Percentiles rank a stretch among this genome's conserved stretches.
Conservation (phyloP, 169 alveolate species). For the Amoebophrya sp. region DNA sequence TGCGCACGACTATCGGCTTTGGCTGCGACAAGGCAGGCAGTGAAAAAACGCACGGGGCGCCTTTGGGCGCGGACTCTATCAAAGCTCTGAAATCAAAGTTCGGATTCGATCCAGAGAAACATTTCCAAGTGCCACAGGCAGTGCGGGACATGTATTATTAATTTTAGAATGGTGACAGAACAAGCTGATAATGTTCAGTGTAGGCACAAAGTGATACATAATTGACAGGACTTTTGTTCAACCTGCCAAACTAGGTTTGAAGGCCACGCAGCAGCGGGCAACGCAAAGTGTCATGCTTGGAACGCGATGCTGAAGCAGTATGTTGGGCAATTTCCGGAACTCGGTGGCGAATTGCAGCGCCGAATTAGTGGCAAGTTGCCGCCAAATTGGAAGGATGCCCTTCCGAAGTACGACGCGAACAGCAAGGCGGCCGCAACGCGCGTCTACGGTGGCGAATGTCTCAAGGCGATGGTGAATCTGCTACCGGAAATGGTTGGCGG, state of each 20-base stretch:
- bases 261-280: neutral
- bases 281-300: neutral
- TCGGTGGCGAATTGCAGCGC: neutral
- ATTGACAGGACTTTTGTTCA: neutral
- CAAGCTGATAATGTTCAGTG: neutral
- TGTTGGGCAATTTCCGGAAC: neutral
- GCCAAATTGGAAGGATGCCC: neutral
- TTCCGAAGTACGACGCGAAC: neutral
- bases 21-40: slow-evolving; percentile 59
- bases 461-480: slow-evolving; percentile 37
- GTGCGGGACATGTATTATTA: slow-evolving; percentile 41
- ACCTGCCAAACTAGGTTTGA: neutral
- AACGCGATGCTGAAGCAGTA: neutral
- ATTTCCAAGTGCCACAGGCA: slow-evolving; percentile 56
- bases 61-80: slow-evolving; percentile 59
- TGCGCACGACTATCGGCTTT: slow-evolving; percentile 61
- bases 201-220: neutral
- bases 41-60: slow-evolving; percentile 62
- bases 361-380: neutral
- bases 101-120: slow-evolving; percentile 57
- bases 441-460: slow-evolving; percentile 33
- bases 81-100: slow-evolving; percentile 50
- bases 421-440: neutral
- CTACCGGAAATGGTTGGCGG: slow-evolving; percentile 57
- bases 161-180: neutral